Evolutionary conservation across 2,329 filamentous ascomycete genomes (phyloP).

Genomic region (Graphilbum fragrans): DNA sequence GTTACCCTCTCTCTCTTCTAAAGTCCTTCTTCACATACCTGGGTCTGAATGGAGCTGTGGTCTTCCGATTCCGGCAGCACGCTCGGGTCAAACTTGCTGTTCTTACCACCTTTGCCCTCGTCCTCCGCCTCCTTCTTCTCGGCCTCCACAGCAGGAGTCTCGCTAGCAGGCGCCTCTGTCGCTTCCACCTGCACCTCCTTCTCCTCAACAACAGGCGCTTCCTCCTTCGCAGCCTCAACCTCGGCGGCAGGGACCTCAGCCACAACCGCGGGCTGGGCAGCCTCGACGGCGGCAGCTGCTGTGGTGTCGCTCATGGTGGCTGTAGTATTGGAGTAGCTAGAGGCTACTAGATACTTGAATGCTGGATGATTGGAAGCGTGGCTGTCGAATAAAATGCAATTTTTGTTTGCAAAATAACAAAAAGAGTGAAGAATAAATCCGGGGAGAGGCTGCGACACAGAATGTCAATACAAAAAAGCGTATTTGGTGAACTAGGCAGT

Average conservation of each 20-base stretch:
- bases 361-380: no score
- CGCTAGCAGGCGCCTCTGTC: conserved; percentile 6
- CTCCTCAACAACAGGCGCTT: neutral
- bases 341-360: neutral
- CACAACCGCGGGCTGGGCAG: conserved; percentile 11
- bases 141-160: conserved; percentile 12
- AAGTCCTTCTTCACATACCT: conserved; percentile 37
- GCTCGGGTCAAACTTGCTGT: conserved; percentile 61
- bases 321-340: neutral
- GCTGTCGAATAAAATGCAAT: no score
- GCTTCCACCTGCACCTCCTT: conserved; percentile 10
- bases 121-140: conserved; percentile 22
- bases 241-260: conserved; percentile 20
- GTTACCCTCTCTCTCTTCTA: no score
- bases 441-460: no score
- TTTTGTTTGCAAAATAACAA: no score
- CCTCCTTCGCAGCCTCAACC: conserved; percentile 14
- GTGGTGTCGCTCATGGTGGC: conserved; percentile 13
- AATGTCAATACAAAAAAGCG: no score
- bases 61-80: conserved; percentile 60
- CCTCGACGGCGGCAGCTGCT: conserved; percentile 11
- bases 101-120: conserved; percentile 27
- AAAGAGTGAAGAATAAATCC: neutral
- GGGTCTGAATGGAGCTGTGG: conserved; percentile 68
- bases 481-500: neutral